These are phyloP conservation scores for Plicaturopsis crispa DNA, from an alignment of 768 basidiomycete genomes.

Conservation along the genomic window DNA sequence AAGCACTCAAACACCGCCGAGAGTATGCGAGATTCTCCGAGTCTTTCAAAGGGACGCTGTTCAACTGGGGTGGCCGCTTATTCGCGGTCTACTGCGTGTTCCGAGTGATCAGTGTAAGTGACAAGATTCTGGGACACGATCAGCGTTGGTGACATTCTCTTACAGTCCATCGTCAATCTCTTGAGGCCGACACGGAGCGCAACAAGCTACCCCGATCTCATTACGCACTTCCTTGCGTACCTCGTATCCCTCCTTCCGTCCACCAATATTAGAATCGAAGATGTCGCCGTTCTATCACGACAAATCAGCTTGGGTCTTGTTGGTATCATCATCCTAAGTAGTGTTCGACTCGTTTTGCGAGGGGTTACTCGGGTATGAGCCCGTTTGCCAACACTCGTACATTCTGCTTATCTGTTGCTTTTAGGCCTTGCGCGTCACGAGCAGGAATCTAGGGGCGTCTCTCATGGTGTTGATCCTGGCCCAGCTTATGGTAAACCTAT, in stretches of 20 bases:
- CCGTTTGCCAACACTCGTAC: slow-evolving; percentile 1
- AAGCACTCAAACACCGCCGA: slow-evolving; percentile 39
- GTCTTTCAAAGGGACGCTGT: slow-evolving; percentile 48
- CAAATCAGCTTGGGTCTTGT: slow-evolving; percentile 64
- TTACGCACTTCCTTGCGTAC: slow-evolving; percentile 34
- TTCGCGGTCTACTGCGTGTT: slow-evolving; percentile 66
- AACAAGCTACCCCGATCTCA: slow-evolving; percentile 33
- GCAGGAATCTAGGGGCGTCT: slow-evolving; percentile 63
- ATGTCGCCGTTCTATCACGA: slow-evolving; percentile 35
- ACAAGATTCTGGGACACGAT: neutral
- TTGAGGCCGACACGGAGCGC: slow-evolving; percentile 26
- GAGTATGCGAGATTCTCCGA: slow-evolving; percentile 39
- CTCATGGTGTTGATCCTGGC: slow-evolving; percentile 72
- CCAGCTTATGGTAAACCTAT: slow-evolving; percentile 66
- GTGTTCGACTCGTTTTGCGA: slow-evolving; percentile 60
- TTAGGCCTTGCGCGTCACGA: slow-evolving; percentile 57
- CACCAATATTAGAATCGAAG: slow-evolving; percentile 20
- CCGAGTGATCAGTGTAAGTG: slow-evolving; percentile 53
- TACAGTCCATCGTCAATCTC: slow-evolving; percentile 46
- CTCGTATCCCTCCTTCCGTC: slow-evolving; percentile 30
- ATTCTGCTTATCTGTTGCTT: neutral
- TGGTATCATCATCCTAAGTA: slow-evolving; percentile 69
- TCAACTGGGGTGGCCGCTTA: slow-evolving; percentile 36
- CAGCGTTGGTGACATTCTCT: neutral
- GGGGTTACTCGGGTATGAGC: slow-evolving; percentile 53